These are phyloP conservation scores for Toxicodendron radicans DNA, from an alignment of 345 rosid genomes.

Conservation along the genomic window DNA sequence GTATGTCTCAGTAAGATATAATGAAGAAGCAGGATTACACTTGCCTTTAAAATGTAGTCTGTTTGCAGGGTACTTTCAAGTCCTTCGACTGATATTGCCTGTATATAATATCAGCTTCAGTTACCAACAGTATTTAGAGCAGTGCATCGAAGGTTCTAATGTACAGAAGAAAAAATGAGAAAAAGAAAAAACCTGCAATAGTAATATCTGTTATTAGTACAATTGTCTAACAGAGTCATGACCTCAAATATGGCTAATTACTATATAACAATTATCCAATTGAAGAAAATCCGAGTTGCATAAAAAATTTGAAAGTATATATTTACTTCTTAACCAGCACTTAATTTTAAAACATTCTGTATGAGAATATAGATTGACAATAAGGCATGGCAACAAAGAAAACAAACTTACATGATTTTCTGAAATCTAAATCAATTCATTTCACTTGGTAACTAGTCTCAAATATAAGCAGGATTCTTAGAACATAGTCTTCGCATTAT, in stretches of 20 bases:
- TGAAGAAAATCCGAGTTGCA: too few species aligned
- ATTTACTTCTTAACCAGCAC: not conserved
- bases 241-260: not conserved
- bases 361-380: not conserved
- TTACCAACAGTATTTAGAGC: not conserved
- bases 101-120: constrained; percentile 6
- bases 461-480: not conserved
- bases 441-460: not conserved
- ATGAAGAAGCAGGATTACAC: not conserved
- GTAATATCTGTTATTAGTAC: not conserved
- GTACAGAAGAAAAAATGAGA: not conserved
- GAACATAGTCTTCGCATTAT: not conserved
- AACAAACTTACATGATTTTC: too few species aligned
- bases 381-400: not conserved
- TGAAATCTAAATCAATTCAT: too few species aligned
- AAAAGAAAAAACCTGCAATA: not conserved
- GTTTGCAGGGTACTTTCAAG: constrained; percentile 36
- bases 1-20: not conserved
- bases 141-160: not conserved
- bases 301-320: not conserved
- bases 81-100: constrained; percentile 41
- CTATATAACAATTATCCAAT: too few species aligned
- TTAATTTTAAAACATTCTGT: not conserved
- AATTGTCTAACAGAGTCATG: not conserved
- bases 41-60: constrained; percentile 39